Evolutionary conservation across 1,139 yeast genomes (phyloP).

Genomic region (Candida gigantensis): DNA sequence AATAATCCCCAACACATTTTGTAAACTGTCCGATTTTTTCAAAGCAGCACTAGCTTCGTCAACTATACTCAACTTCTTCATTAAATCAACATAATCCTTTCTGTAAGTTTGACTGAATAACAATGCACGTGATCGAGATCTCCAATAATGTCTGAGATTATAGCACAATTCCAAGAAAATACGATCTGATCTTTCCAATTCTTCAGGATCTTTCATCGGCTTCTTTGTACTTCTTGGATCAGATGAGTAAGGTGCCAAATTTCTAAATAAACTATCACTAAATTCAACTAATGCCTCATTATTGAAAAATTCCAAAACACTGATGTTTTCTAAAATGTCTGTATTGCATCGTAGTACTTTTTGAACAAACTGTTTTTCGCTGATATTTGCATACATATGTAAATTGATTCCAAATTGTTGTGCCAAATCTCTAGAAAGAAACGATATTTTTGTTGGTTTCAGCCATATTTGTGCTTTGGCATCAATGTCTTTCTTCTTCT

Average conservation of each 20-base stretch:
- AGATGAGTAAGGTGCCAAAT: slow-evolving; percentile 70
- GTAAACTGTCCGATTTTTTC: slow-evolving; percentile 63
- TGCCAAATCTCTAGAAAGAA: slow-evolving; percentile 77
- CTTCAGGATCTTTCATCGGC: slow-evolving; percentile 61
- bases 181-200: slow-evolving; percentile 78
- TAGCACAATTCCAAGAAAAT: slow-evolving; percentile 76
- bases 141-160: slow-evolving; percentile 83
- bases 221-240: slow-evolving; percentile 40
- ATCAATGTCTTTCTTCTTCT: slow-evolving; percentile 28
- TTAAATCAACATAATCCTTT: slow-evolving; percentile 71
- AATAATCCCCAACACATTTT: slow-evolving; percentile 70
- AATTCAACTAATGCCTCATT: slow-evolving; percentile 72
- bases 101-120: slow-evolving; percentile 67
- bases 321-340: slow-evolving; percentile 65
- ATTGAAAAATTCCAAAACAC: slow-evolving; percentile 80
- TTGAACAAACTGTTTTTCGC: slow-evolving; percentile 62
- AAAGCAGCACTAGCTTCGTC: slow-evolving; percentile 69
- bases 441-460: slow-evolving; percentile 50
- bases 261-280: slow-evolving; percentile 64
- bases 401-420: slow-evolving; percentile 88
- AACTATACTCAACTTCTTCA: slow-evolving; percentile 59
- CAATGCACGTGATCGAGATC: slow-evolving; percentile 77
- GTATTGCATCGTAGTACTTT: slow-evolving; percentile 73
- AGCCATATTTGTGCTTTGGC: slow-evolving; percentile 19
- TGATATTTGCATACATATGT: slow-evolving; percentile 68